Percentiles rank a stretch among this genome's conserved stretches.
These are phyloP conservation scores for Crithidia bombi DNA, from an alignment of 208 protist genomes.

Conservation along the genomic window DNA sequence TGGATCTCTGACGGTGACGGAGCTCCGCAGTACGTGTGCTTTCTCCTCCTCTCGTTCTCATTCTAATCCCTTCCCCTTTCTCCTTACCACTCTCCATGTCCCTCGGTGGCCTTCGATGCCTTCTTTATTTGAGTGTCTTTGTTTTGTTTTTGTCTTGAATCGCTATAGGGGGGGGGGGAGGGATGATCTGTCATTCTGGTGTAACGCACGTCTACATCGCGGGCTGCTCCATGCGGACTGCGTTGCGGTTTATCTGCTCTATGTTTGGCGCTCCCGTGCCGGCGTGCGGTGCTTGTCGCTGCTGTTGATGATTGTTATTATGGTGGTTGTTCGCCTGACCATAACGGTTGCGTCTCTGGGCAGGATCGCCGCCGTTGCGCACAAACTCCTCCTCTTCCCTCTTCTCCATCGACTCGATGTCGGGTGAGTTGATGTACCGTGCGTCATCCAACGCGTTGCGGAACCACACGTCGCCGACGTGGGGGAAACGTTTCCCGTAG, in stretches of 20 bases:
- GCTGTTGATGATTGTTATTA: slow-evolving; percentile 20
- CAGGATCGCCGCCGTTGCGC: slow-evolving; percentile 27
- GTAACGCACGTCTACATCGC: slow-evolving; percentile 3
- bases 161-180: too few species aligned
- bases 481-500: slow-evolving; percentile 49
- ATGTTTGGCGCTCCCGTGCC: slow-evolving; percentile 4
- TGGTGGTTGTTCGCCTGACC: slow-evolving; percentile 27
- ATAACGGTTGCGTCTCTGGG: slow-evolving; percentile 40
- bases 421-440: slow-evolving; percentile 43
- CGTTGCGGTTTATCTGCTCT: slow-evolving; percentile 24
- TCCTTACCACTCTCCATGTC: too few species aligned
- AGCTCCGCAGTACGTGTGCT: too few species aligned
- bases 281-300: slow-evolving; percentile 12
- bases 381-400: slow-evolving; percentile 42
- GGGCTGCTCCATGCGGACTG: slow-evolving; percentile 22
- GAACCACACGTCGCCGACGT: slow-evolving; percentile 61
- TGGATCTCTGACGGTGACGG: too few species aligned
- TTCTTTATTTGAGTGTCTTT: too few species aligned
- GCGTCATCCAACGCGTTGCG: slow-evolving; percentile 45
- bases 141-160: too few species aligned
- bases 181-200: too few species aligned
- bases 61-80: too few species aligned
- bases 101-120: too few species aligned
- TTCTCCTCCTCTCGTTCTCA: too few species aligned
- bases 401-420: slow-evolving; percentile 52